Base-by-base conservation (phyloP, 2,329 filamentous ascomycete genomes). In the Ophiocordyceps australis region DNA sequence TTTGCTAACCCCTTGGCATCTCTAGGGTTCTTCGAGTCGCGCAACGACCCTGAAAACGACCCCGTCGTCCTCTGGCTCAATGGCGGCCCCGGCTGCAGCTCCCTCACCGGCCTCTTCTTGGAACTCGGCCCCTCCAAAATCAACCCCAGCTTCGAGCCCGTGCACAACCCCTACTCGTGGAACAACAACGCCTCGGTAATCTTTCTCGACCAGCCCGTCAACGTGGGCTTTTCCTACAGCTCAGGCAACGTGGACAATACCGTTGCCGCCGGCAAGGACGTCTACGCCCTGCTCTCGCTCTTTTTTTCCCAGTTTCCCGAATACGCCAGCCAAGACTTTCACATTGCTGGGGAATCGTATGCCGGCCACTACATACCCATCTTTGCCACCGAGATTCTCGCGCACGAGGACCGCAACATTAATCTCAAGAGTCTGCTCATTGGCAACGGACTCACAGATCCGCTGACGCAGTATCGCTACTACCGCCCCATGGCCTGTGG, bases 241-340 rank as follows among this genome's bases (percentile, higher is more conserved):
- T 83, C 79, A 36, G 71, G 75, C 45, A 63, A 71, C 15, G 86
- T 95, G 42, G 83, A 73, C 57, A 86, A 86, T 65, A 95, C 86
- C 14, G 70, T 89, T 34, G 85, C 85, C 36, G 89, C 86, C 24
- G 81, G 81, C 58, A 94, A 95, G 69, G 89, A 95, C 44, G 74
- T 95, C 41, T 95, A 94, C 46, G 86, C 86, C 37, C 75, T 95
- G 34, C 62, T 98, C 38, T 89, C 85, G 20, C 76, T 95, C 38
- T 98, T 98, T 71, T 95, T 95, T 68, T 76, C 92, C 57, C 79
- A 94, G 52, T 95, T 95, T 66, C 86, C 89, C 30, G 68, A 95
- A 55, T 95, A 95, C 48, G 69, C 82, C 23, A 65, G 74, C 47
- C 86, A 94, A 55, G 75, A 85, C 55, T 95, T 98, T 72, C 85